These are phyloP conservation scores for Colletotrichum cordylinicola DNA, from an alignment of 2,329 filamentous ascomycete species.

Conservation along the genomic window DNA sequence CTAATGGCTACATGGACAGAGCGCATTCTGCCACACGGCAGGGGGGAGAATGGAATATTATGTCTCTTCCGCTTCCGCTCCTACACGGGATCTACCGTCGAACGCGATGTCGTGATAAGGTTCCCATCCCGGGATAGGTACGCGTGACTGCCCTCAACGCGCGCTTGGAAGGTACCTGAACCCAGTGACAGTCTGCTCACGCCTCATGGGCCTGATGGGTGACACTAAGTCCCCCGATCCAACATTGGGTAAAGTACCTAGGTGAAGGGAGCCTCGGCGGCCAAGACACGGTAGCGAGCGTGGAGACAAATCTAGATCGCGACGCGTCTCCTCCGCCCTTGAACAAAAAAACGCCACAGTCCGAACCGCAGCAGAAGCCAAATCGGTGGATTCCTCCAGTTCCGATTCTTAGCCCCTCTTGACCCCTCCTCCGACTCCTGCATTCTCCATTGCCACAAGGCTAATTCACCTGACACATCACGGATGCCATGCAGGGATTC, in stretches of 20 bases:
- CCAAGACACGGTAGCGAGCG: background rate
- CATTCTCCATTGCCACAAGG: background rate
- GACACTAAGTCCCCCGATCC: background rate
- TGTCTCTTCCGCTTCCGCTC: background rate
- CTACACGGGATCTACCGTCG: background rate
- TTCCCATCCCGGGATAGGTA: background rate
- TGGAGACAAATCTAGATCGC: background rate
- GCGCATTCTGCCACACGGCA: background rate
- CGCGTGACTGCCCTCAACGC: background rate
- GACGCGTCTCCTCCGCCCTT: background rate
- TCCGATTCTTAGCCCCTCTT: background rate
- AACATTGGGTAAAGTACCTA: background rate
- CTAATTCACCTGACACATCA: background rate
- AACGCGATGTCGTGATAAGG: background rate
- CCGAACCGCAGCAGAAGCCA: background rate
- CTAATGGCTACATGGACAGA: background rate
- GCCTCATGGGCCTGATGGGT: background rate
- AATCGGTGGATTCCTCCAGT: background rate
- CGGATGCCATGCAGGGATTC: background rate
- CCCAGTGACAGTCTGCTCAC: background rate
- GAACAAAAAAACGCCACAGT: background rate
- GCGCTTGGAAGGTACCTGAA: background rate
- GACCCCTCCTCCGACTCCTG: background rate
- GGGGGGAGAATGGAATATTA: background rate
- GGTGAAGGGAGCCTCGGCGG: background rate